These are phyloP conservation scores for Cytospora mali DNA, from an alignment of 2,329 filamentous ascomycete species.

Conservation along the genomic window DNA sequence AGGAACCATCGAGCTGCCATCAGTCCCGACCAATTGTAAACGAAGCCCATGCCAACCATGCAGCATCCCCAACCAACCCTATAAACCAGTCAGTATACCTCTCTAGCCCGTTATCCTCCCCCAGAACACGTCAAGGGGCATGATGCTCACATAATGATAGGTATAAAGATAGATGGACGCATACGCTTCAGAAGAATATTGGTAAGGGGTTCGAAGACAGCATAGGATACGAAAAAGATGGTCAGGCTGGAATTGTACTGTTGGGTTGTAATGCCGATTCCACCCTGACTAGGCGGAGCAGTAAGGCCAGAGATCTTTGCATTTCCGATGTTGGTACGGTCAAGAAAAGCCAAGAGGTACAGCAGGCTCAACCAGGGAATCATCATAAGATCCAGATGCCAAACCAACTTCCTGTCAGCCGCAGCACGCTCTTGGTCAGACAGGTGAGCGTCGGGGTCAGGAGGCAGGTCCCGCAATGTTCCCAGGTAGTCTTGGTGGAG, in stretches of 20 bases:
- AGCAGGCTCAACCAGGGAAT: slow-evolving; percentile 56
- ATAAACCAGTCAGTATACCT: neutral
- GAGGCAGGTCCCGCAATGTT: slow-evolving; percentile 32
- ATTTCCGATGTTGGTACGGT: slow-evolving; percentile 76
- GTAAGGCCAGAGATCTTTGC: slow-evolving; percentile 61
- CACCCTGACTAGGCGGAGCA: slow-evolving; percentile 35
- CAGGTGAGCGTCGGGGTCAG: slow-evolving; percentile 39
- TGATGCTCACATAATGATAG: slow-evolving; percentile 70
- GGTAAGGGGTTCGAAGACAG: slow-evolving; percentile 75
- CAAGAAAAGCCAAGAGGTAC: slow-evolving; percentile 74
- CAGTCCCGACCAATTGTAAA: slow-evolving; percentile 63
- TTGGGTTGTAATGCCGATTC: slow-evolving; percentile 62
- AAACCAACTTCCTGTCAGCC: slow-evolving; percentile 38
- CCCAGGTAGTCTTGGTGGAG: slow-evolving; percentile 20
- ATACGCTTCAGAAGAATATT: slow-evolving; percentile 79
- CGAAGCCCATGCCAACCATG: slow-evolving; percentile 72
- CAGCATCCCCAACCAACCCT: slow-evolving; percentile 66
- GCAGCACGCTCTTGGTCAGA: slow-evolving; percentile 35
- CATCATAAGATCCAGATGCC: slow-evolving; percentile 38
- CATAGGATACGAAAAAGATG: slow-evolving; percentile 87
- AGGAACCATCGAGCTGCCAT: slow-evolving; percentile 72
- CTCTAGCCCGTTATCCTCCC: neutral
- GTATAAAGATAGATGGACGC: slow-evolving; percentile 77
- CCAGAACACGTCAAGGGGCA: neutral
- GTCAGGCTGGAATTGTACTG: slow-evolving; percentile 77